Percentiles rank a stretch among this genome's conserved stretches.
Conservation (phyloP, 2,329 filamentous ascomycete species). For the Apiospora malaysiana region DNA sequence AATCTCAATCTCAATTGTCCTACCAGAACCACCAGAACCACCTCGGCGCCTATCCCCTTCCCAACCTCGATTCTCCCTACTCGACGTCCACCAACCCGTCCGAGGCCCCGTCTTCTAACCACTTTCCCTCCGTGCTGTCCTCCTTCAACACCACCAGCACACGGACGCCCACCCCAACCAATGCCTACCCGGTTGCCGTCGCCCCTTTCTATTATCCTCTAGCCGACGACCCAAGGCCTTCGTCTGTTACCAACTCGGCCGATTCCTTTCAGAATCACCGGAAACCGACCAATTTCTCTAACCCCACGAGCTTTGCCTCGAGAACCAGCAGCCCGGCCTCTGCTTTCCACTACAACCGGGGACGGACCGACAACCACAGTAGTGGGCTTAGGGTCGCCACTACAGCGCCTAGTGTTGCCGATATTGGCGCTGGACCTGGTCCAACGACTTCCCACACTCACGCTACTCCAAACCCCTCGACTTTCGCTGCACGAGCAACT, state of each 20-base stretch:
- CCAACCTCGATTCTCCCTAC: slow-evolving; percentile 3
- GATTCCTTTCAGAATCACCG: not conserved
- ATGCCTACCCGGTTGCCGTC: not conserved
- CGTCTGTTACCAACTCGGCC: not conserved
- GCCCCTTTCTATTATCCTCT: not conserved
- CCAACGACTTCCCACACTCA: slow-evolving; percentile 8
- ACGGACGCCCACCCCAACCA: not conserved
- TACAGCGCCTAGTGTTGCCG: slow-evolving; percentile 11
- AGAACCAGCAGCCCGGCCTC: slow-evolving; percentile 21
- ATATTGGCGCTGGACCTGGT: slow-evolving; percentile 5
- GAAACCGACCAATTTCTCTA: slow-evolving; percentile 15
- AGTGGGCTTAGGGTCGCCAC: slow-evolving; percentile 12
- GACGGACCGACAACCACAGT: slow-evolving; percentile 12
- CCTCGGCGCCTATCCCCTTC: slow-evolving; percentile 1
- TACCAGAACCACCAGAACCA: slow-evolving; percentile 19
- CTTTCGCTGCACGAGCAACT: slow-evolving; percentile 12
- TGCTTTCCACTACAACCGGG: slow-evolving; percentile 25
- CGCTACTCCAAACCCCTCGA: slow-evolving; percentile 17
- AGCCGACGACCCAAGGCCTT: not conserved
- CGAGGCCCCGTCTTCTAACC: slow-evolving; percentile 4
- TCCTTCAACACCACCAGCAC: not conserved
- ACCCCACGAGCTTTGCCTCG: slow-evolving; percentile 10
- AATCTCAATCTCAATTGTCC: slow-evolving; percentile 21
- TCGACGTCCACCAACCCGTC: not conserved
- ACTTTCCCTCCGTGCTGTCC: not conserved